A percentile compares a stretch with the other conserved stretches of the same genome.
Conservation (phyloP, 805 yeast genomes). For the Lipomyces kockii region DNA sequence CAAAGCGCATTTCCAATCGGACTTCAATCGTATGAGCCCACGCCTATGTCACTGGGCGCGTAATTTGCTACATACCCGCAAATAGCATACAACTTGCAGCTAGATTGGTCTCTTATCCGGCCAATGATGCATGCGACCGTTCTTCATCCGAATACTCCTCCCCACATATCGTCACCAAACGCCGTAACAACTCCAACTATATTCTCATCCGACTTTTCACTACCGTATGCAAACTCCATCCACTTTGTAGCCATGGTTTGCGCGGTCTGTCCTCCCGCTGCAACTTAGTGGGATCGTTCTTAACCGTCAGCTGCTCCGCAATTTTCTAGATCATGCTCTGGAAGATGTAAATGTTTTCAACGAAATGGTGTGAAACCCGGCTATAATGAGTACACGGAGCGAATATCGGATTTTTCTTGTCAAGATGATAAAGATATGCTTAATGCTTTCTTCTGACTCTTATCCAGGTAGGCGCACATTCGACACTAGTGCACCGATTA, state of each 20-base stretch:
- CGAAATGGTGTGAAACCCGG: constrained; percentile 22
- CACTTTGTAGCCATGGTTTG: constrained; percentile 20
- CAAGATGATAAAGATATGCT: constrained; percentile 28
- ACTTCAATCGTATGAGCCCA: too few species aligned
- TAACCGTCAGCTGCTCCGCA: background rate
- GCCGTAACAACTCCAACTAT: too few species aligned
- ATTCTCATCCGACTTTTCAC: constrained; percentile 20
- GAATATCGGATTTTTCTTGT: constrained; percentile 24
- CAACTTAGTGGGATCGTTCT: constrained; percentile 12
- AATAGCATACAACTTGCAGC: too few species aligned
- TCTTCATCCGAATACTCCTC: constrained; percentile 21
- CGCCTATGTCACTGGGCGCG: too few species aligned
- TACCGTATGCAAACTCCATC: constrained; percentile 20
- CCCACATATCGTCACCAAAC: too few species aligned
- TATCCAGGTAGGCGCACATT: too few species aligned
- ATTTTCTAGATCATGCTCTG: constrained; percentile 18
- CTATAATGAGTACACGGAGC: constrained; percentile 12
- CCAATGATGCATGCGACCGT: too few species aligned
- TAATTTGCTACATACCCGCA: too few species aligned
- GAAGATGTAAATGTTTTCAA: constrained; percentile 24
- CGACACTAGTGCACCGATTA: constrained; percentile 24
- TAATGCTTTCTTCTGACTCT: too few species aligned
- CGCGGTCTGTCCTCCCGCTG: constrained; percentile 10
- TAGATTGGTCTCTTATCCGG: too few species aligned
- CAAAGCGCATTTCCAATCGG: too few species aligned